These are phyloP conservation scores for Ruellia speciosa DNA, from an alignment of 305 asterid genomes.

Conservation along the genomic window DNA sequence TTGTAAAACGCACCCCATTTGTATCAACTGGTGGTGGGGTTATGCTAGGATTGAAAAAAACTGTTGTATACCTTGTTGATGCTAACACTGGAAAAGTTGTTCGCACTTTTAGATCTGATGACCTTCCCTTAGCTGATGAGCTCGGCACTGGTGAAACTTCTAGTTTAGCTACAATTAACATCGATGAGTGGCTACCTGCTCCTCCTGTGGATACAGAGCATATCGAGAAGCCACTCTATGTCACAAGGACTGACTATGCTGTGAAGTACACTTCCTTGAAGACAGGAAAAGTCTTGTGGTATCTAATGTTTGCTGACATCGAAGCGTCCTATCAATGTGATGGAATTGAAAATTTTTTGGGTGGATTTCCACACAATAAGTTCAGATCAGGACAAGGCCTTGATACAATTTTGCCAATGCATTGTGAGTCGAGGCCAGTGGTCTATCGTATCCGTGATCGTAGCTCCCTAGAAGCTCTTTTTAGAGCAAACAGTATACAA, in stretches of 20 bases:
- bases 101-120: constrained; percentile 49
- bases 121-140: constrained; percentile 32
- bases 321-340: constrained; percentile 71
- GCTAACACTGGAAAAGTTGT: constrained; percentile 61
- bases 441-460: constrained; percentile 60
- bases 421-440: constrained; percentile 44
- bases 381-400: constrained; percentile 22
- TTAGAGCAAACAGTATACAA: constrained; percentile 29
- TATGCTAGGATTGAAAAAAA: constrained; percentile 69
- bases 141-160: constrained; percentile 38
- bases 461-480: constrained; percentile 44
- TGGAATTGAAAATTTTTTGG: constrained; percentile 44
- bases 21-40: constrained; percentile 59
- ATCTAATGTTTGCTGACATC: constrained; percentile 63
- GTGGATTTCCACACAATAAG: constrained; percentile 22
- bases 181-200: constrained; percentile 43
- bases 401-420: constrained; percentile 30
- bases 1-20: constrained; percentile 60
- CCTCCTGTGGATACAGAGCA: constrained; percentile 30
- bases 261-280: constrained; percentile 47
- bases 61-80: constrained; percentile 66
- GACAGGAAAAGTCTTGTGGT: constrained; percentile 75
- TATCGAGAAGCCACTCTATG: constrained; percentile 48
- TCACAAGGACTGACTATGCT: constrained; percentile 71
- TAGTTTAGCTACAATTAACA: constrained; percentile 34